Conservation (phyloP, 495 filamentous ascomycete species). For the Jackrogersella minutella region DNA sequence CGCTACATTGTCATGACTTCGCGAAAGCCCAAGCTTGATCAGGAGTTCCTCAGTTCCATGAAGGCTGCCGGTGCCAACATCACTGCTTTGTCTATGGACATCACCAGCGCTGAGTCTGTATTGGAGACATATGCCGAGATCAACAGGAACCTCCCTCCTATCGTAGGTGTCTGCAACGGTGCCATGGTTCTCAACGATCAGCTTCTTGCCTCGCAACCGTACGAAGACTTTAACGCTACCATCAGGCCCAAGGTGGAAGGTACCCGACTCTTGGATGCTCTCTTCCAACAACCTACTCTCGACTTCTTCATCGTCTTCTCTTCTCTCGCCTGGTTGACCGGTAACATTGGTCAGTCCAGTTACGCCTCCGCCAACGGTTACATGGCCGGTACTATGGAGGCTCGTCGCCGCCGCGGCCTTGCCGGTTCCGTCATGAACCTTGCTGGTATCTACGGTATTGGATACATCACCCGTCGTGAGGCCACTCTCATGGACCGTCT, state of each 20-base stretch:
- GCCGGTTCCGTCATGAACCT: constrained; percentile 52
- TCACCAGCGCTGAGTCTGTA: constrained; percentile 20
- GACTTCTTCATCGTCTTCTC: constrained; percentile 66
- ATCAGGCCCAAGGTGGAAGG: constrained; percentile 47
- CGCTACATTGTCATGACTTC: constrained; percentile 55
- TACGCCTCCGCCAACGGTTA: constrained; percentile 63
- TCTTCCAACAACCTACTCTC: constrained; percentile 48
- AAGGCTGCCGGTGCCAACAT: constrained; percentile 8
- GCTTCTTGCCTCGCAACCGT: constrained; percentile 4
- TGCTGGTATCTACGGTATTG: constrained; percentile 51
- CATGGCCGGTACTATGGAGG: constrained; percentile 43
- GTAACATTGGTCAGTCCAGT: constrained; percentile 56
- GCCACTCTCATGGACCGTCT: constrained; percentile 38
- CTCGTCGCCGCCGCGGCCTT: constrained; percentile 44
- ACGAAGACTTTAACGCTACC: constrained; percentile 5
- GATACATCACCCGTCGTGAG: constrained; percentile 39
- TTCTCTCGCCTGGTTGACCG: constrained; percentile 55
- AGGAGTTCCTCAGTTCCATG: constrained; percentile 11
- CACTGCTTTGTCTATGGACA: constrained; percentile 4
- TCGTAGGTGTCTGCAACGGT: constrained; percentile 6
- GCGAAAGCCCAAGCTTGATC: constrained; percentile 40
- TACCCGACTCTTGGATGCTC: constrained; percentile 39
- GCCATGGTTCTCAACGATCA: constrained; percentile 8
- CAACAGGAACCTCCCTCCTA: background rate
- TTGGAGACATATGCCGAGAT: constrained; percentile 9